Evolutionary conservation across 2,329 filamentous ascomycete genomes (phyloP).

Genomic region (Fusarium sp.): DNA sequence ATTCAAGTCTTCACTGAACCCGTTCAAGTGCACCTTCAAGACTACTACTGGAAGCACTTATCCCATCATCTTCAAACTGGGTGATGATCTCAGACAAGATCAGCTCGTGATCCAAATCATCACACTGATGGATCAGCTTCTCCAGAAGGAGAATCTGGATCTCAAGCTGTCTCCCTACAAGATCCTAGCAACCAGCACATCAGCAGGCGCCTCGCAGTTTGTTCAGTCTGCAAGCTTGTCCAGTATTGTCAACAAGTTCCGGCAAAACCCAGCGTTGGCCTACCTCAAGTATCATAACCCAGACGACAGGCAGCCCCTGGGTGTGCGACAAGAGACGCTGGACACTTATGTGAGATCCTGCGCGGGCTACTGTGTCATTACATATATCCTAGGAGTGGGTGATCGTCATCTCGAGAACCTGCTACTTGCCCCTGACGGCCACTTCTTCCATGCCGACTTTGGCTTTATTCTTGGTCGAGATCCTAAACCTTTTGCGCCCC

Average conservation of each 20-base stretch:
- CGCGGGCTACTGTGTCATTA: constrained; percentile 98
- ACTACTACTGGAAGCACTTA: constrained; percentile 83
- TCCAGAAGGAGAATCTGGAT: constrained; percentile 96
- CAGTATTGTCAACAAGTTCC: constrained; percentile 85
- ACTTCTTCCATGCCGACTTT: constrained; percentile 99
- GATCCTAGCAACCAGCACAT: constrained; percentile 91
- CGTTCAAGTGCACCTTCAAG: constrained; percentile 91
- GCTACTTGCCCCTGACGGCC: constrained; percentile 86
- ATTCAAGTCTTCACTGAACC: constrained; percentile 94
- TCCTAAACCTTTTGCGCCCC: constrained; percentile 95
- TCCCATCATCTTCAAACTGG: constrained; percentile 96
- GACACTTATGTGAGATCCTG: constrained; percentile 97
- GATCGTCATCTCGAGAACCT: constrained; percentile 97
- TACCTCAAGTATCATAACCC: constrained; percentile 93
- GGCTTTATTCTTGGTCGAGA: constrained; percentile 97
- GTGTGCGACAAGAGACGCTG: constrained; percentile 90
- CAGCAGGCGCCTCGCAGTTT: constrained; percentile 92
- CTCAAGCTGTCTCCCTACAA: constrained; percentile 96
- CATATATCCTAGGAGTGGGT: constrained; percentile 95
- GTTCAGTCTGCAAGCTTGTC: constrained; percentile 88
- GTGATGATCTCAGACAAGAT: constrained; percentile 95
- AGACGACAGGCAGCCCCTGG: constrained; percentile 82
- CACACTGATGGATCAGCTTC: constrained; percentile 94
- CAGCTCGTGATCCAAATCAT: constrained; percentile 98
- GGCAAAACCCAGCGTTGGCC: constrained; percentile 76